A percentile compares a stretch with the other conserved stretches of the same genome.
Conservation (phyloP, 2,329 filamentous ascomycete genomes). For the Periconia digitata region DNA sequence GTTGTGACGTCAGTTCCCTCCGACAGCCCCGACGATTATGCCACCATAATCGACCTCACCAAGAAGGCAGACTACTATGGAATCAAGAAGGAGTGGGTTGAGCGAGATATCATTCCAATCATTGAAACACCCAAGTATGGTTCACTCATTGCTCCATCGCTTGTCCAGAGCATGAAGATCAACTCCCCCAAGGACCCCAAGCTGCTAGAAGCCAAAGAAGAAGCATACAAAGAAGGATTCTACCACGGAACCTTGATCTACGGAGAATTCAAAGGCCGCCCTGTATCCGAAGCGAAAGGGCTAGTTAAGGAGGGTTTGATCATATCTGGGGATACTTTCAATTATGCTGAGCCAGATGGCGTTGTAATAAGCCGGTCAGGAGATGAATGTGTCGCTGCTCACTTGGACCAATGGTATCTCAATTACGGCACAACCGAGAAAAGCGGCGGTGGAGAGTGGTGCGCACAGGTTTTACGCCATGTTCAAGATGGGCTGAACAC, state of each 20-base stretch:
- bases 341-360: constrained; percentile 90
- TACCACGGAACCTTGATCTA: constrained; percentile 90
- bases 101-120: constrained; percentile 83
- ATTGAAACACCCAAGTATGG: constrained; percentile 76
- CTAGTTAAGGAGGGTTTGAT: constrained; percentile 79
- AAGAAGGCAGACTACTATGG: constrained; percentile 94
- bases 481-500: constrained; percentile 65
- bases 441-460: constrained; percentile 78
- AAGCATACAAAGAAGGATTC: constrained; percentile 95
- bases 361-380: constrained; percentile 83
- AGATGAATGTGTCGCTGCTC: constrained; percentile 89
- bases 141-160: constrained; percentile 75
- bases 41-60: constrained; percentile 79
- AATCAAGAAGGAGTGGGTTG: constrained; percentile 95
- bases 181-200: constrained; percentile 91
- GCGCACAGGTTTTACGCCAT: constrained; percentile 59
- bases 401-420: constrained; percentile 96
- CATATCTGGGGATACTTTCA: constrained; percentile 76
- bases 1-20: constrained; percentile 95
- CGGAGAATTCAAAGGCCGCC: constrained; percentile 83
- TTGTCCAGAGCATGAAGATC: constrained; percentile 94
- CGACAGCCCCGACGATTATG: constrained; percentile 93
- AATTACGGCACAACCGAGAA: constrained; percentile 74
- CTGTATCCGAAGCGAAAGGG: constrained; percentile 82
- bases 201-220: constrained; percentile 88